Evolutionary conservation across 306 rosid genomes (phyloP).

Genomic region (Notholithocarpus densiflorus): DNA sequence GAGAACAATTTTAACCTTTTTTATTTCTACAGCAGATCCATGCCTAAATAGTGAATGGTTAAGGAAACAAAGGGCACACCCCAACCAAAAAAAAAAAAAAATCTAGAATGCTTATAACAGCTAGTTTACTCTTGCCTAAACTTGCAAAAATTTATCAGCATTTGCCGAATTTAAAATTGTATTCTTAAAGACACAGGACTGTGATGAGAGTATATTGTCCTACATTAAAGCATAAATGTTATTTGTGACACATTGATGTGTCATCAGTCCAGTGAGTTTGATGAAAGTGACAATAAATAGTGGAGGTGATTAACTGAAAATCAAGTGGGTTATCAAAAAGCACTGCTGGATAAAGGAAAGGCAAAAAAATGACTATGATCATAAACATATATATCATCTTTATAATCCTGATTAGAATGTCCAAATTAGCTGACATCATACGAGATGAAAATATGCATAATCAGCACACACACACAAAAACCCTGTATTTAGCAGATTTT

Average conservation of each 20-base stretch:
- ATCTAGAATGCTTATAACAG: background rate
- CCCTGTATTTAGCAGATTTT: background rate
- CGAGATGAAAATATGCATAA: background rate
- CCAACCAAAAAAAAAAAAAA: background rate
- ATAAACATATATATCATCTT: background rate
- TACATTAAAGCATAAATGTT: background rate
- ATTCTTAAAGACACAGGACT: background rate
- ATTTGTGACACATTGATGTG: background rate
- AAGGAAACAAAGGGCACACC: background rate
- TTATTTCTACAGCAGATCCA: background rate
- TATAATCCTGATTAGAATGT: background rate
- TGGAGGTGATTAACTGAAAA: background rate
- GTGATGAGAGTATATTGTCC: background rate
- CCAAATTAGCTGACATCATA: background rate
- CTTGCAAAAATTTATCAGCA: background rate
- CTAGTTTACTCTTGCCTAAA: background rate
- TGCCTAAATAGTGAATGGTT: background rate
- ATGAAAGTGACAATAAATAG: background rate
- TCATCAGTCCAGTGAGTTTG: background rate
- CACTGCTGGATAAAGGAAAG: background rate
- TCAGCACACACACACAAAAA: background rate
- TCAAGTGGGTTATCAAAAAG: background rate
- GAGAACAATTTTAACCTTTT: background rate
- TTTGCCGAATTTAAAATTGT: background rate
- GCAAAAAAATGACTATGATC: background rate